Evolutionary conservation across 495 filamentous ascomycete species (phyloP).

Genomic region (Lophium mytilinum): DNA sequence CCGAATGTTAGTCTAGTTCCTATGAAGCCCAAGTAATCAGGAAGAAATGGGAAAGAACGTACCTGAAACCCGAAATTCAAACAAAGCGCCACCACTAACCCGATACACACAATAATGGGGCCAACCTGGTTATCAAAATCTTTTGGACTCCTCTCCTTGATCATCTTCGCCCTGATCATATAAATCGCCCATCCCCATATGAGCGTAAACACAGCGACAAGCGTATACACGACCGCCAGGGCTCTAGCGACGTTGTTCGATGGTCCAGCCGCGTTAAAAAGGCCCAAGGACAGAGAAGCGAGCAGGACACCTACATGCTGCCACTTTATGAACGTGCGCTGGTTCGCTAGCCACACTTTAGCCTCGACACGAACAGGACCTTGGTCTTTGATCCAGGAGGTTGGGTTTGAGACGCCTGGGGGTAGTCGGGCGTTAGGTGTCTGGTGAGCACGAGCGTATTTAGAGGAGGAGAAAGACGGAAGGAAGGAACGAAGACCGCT

Average conservation of each 20-base stretch:
- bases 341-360: slow-evolving; percentile 98
- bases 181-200: slow-evolving; percentile 84
- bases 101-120: slow-evolving; percentile 73
- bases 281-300: slow-evolving; percentile 67
- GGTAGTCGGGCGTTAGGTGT: slow-evolving; percentile 47
- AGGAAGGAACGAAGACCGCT: slow-evolving; percentile 50
- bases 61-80: slow-evolving; percentile 83
- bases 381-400: slow-evolving; percentile 81
- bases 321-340: slow-evolving; percentile 97
- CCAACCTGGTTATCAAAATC: slow-evolving; percentile 87
- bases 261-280: slow-evolving; percentile 79
- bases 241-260: slow-evolving; percentile 60
- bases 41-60: neutral
- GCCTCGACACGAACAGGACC: slow-evolving; percentile 86
- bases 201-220: slow-evolving; percentile 73
- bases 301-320: slow-evolving; percentile 85
- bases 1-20: too few relatives aligned
- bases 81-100: slow-evolving; percentile 67
- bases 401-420: slow-evolving; percentile 76
- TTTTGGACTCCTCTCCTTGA: slow-evolving; percentile 72
- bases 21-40: too few relatives aligned
- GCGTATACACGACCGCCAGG: slow-evolving; percentile 73
- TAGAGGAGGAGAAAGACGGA: slow-evolving; percentile 64
- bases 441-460: slow-evolving; percentile 53
- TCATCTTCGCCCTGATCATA: slow-evolving; percentile 64